Conservation (phyloP, 495 filamentous ascomycete species). For the Penicillium coprophilum region DNA sequence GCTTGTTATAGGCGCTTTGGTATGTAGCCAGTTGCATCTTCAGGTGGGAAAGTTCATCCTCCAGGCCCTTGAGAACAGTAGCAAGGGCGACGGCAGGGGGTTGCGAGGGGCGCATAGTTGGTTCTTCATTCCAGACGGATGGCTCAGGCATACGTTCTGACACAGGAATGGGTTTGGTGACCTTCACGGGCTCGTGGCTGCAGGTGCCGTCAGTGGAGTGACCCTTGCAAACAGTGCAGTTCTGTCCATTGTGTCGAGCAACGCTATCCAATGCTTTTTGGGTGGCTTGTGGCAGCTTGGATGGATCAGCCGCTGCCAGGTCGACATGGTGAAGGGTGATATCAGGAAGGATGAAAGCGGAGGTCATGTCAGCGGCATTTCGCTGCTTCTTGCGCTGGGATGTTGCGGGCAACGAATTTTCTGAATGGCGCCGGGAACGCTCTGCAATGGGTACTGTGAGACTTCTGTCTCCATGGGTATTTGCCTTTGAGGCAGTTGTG, state of each 20-base stretch:
- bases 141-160: constrained; percentile 60
- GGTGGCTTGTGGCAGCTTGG: constrained; percentile 46
- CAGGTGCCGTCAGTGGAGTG: constrained; percentile 41
- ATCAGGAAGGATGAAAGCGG: constrained; percentile 50
- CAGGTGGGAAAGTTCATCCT: constrained; percentile 81
- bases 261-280: constrained; percentile 59
- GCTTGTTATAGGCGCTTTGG: constrained; percentile 61
- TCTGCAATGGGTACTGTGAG: constrained; percentile 32
- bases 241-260: constrained; percentile 63
- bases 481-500: constrained; percentile 31
- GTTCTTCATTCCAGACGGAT: constrained; percentile 60
- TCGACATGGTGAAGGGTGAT: constrained; percentile 55
- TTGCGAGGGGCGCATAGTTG: constrained; percentile 74
- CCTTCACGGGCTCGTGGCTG: constrained; percentile 53
- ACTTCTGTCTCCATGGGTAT: constrained; percentile 32
- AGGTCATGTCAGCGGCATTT: constrained; percentile 14
- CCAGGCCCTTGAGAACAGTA: constrained; percentile 71
- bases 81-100: constrained; percentile 74
- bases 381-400: constrained; percentile 36
- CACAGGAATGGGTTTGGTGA: constrained; percentile 69
- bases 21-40: constrained; percentile 62
- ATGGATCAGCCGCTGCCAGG: constrained; percentile 33
- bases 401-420: constrained; percentile 35
- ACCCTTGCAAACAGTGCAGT: constrained; percentile 72
- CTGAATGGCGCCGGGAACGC: constrained; percentile 48